phyloP scores from a whole-genome alignment of 371 early-diverging fungal genomes.

The Apophysomyces ossiformis region DNA sequence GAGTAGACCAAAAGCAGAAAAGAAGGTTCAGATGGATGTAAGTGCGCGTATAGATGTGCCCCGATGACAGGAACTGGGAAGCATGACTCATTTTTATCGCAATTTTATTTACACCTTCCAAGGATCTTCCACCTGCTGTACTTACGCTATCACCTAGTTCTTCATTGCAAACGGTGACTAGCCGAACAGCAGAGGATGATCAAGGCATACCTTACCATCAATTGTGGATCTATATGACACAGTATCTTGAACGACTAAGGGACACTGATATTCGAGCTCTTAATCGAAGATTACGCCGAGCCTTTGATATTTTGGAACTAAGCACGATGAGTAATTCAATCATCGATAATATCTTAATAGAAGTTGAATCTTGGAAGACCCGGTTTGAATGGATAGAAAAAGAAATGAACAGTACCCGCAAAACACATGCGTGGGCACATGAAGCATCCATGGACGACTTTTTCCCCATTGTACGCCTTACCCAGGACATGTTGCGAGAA shows the following conservation, averaged over 20 bases:
- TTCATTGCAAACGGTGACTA: slow-evolving; percentile 10
- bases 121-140: not conserved
- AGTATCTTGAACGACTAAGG: slow-evolving; percentile 49
- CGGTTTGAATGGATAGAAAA: slow-evolving; percentile 62
- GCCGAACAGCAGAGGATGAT: not conserved
- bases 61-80: not conserved
- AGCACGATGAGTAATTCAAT: slow-evolving; percentile 75
- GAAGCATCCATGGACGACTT: slow-evolving; percentile 53
- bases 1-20: not conserved
- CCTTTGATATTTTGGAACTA: slow-evolving; percentile 75
- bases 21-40: slow-evolving; percentile 9
- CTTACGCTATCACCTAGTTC: not conserved
- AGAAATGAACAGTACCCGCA: slow-evolving; percentile 16
- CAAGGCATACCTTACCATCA: slow-evolving; percentile 32
- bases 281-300: slow-evolving; percentile 60
- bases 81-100: no score
- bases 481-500: slow-evolving; percentile 69
- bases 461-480: slow-evolving; percentile 57
- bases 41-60: not conserved
- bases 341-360: slow-evolving; percentile 70
- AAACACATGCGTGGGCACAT: slow-evolving; percentile 23
- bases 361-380: slow-evolving; percentile 53
- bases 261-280: slow-evolving; percentile 63
- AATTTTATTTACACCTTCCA: not conserved
- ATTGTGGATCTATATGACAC: slow-evolving; percentile 24